Conservation (phyloP, 192 early-diverging fungal species). For the Backusella mclennaniae region DNA sequence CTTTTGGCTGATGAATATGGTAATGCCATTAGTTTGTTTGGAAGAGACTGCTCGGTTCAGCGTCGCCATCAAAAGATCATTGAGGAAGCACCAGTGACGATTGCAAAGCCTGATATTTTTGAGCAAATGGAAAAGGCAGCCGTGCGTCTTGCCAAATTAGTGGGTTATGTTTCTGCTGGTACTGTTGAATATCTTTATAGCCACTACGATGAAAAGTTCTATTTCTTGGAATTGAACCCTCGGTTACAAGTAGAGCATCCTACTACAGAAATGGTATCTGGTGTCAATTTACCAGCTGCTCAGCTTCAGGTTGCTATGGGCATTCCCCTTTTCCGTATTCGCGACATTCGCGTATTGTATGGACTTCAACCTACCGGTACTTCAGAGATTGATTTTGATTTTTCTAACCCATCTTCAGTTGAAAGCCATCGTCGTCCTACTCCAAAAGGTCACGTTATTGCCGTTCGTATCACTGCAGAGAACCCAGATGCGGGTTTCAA, state of each 20-base stretch:
- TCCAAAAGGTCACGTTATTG: constrained; percentile 98
- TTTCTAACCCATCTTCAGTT: constrained; percentile 68
- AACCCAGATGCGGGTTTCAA: constrained; percentile 99
- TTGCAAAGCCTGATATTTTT: constrained; percentile 73
- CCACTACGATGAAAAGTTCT: constrained; percentile 81
- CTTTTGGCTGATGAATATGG: constrained; percentile 94
- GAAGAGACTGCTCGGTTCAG: constrained; percentile 97
- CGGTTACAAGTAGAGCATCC: constrained; percentile 98
- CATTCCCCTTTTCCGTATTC: constrained; percentile 91
- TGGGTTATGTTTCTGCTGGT: constrained; percentile 93
- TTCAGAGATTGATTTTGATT: constrained; percentile 93
- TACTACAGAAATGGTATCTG: constrained; percentile 97
- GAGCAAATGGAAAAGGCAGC: constrained; percentile 94
- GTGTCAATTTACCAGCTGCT: constrained; percentile 96
- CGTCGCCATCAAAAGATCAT: constrained; percentile 99
- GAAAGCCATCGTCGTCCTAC: constrained; percentile 88
- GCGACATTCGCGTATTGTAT: constrained; percentile 95
- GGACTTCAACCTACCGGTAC: constrained; percentile 83
- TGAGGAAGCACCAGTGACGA: constrained; percentile 93
- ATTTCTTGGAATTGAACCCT: constrained; percentile 96
- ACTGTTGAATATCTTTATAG: constrained; percentile 97
- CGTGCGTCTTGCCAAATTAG: constrained; percentile 90
- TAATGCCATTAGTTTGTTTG: constrained; percentile 97
- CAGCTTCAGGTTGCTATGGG: constrained; percentile 98
- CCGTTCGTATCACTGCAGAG: constrained; percentile 97